Evolutionary conservation across 2,329 filamentous ascomycete genomes (phyloP).

Genomic region (Cytospora schulzeri): DNA sequence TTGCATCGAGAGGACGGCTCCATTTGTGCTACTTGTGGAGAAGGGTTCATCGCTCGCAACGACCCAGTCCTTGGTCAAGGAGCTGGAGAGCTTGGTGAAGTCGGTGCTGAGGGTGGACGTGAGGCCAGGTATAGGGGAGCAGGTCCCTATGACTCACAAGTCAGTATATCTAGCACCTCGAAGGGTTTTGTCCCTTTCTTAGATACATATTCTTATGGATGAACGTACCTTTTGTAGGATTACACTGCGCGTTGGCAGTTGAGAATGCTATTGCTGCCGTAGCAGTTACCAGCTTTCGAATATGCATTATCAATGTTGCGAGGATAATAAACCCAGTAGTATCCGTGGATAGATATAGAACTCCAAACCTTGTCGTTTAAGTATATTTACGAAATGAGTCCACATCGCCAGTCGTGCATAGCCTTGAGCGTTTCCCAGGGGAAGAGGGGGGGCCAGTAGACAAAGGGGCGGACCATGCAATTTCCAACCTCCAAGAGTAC

Average conservation of each 20-base stretch:
- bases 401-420: no score
- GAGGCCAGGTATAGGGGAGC: slow-evolving; percentile 8
- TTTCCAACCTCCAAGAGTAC: not conserved
- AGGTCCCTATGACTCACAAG: not conserved
- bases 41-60: slow-evolving; percentile 11
- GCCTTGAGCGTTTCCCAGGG: no score
- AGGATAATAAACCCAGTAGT: not conserved
- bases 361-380: not conserved
- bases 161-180: no score
- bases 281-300: slow-evolving; percentile 1
- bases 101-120: not conserved
- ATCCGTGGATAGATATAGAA: not conserved
- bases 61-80: slow-evolving; percentile 5
- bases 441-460: not conserved
- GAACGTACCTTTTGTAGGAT: slow-evolving; percentile 10
- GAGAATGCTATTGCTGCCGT: not conserved
- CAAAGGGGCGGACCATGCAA: slow-evolving; percentile 11
- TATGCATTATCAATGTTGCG: slow-evolving; percentile 2
- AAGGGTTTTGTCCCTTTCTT: not conserved
- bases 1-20: slow-evolving; percentile 7
- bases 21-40: not conserved
- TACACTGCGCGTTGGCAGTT: slow-evolving; percentile 11
- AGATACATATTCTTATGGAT: not conserved
- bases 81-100: slow-evolving; percentile 7
- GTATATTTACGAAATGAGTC: no score